Evolutionary conservation across 1,284 basidiomycete genomes (phyloP).

Genomic region (Flammula alnicola): DNA sequence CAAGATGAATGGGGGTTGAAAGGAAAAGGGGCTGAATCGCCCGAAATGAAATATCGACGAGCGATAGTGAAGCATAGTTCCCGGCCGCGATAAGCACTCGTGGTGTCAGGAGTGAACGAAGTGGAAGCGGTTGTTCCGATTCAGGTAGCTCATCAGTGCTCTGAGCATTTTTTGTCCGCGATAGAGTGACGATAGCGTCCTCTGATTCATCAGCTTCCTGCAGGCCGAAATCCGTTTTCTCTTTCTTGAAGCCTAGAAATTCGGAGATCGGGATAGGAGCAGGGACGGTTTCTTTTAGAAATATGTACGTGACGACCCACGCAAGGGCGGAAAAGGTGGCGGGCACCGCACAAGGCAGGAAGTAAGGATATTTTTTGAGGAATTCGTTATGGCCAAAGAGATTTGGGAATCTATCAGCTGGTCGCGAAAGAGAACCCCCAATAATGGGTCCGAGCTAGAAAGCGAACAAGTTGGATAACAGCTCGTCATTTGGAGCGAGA

Average conservation of each 20-base stretch:
- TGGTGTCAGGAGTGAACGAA: constrained; percentile 49
- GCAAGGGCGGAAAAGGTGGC: constrained; percentile 60
- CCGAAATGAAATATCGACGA: constrained; percentile 68
- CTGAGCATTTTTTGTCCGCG: constrained; percentile 8
- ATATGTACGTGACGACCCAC: constrained; percentile 58
- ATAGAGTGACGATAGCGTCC: constrained; percentile 20
- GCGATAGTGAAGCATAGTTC: constrained; percentile 68
- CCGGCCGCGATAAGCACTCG: constrained; percentile 63
- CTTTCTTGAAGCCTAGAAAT: constrained; percentile 35
- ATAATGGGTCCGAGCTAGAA: constrained; percentile 61
- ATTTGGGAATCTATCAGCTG: constrained; percentile 69
- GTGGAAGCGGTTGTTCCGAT: constrained; percentile 48
- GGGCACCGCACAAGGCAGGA: constrained; percentile 71
- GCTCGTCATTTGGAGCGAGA: neutral
- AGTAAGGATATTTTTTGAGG: constrained; percentile 73
- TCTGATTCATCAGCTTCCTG: constrained; percentile 29
- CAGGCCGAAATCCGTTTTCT: constrained; percentile 28
- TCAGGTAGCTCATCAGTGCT: constrained; percentile 27
- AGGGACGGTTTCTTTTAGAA: constrained; percentile 61
- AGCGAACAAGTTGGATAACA: neutral
- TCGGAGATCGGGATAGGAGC: constrained; percentile 32
- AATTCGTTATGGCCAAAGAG: constrained; percentile 67
- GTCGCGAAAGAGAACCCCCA: constrained; percentile 71
- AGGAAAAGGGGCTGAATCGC: constrained; percentile 71
- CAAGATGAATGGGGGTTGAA: constrained; percentile 64